Evolutionary conservation across 106 monocot genomes (phyloP).

Genomic region (Phalaenopsis equestris): DNA sequence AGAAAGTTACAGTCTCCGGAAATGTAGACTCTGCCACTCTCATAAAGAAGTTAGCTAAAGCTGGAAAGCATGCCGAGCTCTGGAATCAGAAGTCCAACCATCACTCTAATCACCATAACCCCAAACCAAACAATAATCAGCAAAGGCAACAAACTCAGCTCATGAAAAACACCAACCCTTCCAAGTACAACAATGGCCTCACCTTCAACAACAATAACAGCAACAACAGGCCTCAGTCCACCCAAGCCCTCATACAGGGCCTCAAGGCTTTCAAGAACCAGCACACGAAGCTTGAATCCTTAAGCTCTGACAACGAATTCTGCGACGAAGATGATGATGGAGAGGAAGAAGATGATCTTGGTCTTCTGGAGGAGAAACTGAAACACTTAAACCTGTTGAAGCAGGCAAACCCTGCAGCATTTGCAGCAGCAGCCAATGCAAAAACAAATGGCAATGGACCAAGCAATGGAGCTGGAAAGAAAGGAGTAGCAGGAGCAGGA

Average conservation of each 20-base stretch:
- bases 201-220: neutral
- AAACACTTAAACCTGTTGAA: slow-evolving; percentile 26
- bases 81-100: slow-evolving; percentile 32
- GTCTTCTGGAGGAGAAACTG: slow-evolving; percentile 18
- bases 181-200: neutral
- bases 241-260: slow-evolving; percentile 42
- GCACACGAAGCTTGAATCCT: slow-evolving; percentile 21
- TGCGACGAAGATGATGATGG: slow-evolving; percentile 15
- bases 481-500: neutral
- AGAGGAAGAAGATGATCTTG: slow-evolving; percentile 14
- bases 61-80: slow-evolving; percentile 74
- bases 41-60: slow-evolving; percentile 48
- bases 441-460: neutral
- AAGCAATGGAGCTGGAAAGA: slow-evolving; percentile 5
- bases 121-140: slow-evolving; percentile 10
- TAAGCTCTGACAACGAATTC: slow-evolving; percentile 40
- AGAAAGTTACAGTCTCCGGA: slow-evolving; percentile 66
- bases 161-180: neutral
- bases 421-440: neutral
- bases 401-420: neutral
- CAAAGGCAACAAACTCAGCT: slow-evolving; percentile 12
- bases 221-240: slow-evolving; percentile 8
- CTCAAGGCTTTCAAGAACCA: slow-evolving; percentile 41
- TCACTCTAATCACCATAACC: slow-evolving; percentile 12
- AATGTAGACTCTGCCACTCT: slow-evolving; percentile 54